These are phyloP conservation scores for Selaginella tamariscina DNA, from an alignment of 75 land plant genomes.

Conservation along the genomic window DNA sequence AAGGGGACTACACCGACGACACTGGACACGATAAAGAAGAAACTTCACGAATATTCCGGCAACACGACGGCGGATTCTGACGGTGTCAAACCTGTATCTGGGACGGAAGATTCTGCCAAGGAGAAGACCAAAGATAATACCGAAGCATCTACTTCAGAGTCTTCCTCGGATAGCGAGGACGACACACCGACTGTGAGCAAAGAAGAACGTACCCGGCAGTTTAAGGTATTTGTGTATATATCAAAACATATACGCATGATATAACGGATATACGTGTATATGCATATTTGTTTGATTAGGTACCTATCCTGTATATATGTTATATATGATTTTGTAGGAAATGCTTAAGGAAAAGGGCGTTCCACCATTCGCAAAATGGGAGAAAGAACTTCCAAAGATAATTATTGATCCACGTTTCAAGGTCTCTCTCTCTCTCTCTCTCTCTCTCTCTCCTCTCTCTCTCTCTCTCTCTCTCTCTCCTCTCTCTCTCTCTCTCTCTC, in stretches of 20 bases:
- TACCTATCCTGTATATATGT: neutral
- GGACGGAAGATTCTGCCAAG: slow-evolving; percentile 30
- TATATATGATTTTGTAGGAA: slow-evolving; percentile 32
- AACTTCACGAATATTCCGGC: slow-evolving; percentile 51
- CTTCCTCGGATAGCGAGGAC: slow-evolving; percentile 84
- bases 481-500: no score
- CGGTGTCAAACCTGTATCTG: neutral
- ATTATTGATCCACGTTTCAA: slow-evolving; percentile 93
- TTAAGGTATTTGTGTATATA: no score
- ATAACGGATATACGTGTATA: no score
- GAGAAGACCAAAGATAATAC: slow-evolving; percentile 57
- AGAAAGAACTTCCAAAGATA: slow-evolving; percentile 89
- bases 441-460: no score
- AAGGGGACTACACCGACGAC: slow-evolving; percentile 29
- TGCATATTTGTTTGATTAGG: no score
- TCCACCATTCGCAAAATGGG: slow-evolving; percentile 97
- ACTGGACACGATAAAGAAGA: slow-evolving; percentile 79
- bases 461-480: no score
- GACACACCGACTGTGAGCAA: slow-evolving; percentile 54
- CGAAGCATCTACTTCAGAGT: slow-evolving; percentile 61
- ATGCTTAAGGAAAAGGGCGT: slow-evolving; percentile 96
- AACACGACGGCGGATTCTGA: neutral
- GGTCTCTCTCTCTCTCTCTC: no score
- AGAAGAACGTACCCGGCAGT: slow-evolving; percentile 60
- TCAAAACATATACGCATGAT: no score